Percentiles rank a stretch among this genome's conserved stretches.
These are phyloP conservation scores for Rossbeevera mucosa DNA, from an alignment of 768 basidiomycete genomes.

Conservation along the genomic window DNA sequence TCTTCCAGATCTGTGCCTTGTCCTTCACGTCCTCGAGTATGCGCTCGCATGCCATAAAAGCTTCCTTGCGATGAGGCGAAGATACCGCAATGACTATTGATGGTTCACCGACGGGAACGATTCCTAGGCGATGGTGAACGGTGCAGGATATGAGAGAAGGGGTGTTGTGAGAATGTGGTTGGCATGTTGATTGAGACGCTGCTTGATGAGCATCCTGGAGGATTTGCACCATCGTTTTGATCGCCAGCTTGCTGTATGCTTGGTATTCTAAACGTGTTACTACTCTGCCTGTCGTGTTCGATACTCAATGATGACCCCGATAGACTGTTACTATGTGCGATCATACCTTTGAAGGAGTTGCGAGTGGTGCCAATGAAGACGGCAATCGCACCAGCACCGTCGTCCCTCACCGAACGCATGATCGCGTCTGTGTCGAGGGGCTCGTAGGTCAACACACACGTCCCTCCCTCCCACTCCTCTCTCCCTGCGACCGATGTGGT, in stretches of 20 bases:
- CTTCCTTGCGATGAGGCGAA: conserved; percentile 78
- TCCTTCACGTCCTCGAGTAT: conserved; percentile 84
- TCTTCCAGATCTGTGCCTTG: conserved; percentile 87
- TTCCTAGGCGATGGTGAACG: conserved; percentile 73
- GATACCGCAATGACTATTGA: conserved; percentile 86
- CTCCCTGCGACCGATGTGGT: conserved; percentile 24
- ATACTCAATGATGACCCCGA: conserved; percentile 7
- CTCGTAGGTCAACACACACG: conserved; percentile 54
- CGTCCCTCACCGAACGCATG: conserved; percentile 57
- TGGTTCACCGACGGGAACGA: conserved; percentile 71
- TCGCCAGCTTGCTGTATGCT: conserved; percentile 75
- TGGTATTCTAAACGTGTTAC: conserved; percentile 79
- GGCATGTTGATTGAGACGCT: conserved; percentile 42
- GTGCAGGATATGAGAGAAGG: conserved; percentile 52
- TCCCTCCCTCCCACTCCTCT: conserved; percentile 20
- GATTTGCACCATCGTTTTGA: conserved; percentile 70
- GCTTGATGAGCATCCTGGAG: conserved; percentile 42
- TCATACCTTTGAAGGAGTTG: conserved; percentile 74
- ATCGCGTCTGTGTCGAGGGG: conserved; percentile 55
- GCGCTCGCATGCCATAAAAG: conserved; percentile 73
- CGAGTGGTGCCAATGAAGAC: conserved; percentile 84
- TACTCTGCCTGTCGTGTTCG: conserved; percentile 46
- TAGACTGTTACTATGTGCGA: not conserved
- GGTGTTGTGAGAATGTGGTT: conserved; percentile 19
- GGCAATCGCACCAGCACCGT: conserved; percentile 66